These are phyloP conservation scores for Hypoxylon perforatum DNA, from an alignment of 495 filamentous ascomycete species.

Conservation along the genomic window DNA sequence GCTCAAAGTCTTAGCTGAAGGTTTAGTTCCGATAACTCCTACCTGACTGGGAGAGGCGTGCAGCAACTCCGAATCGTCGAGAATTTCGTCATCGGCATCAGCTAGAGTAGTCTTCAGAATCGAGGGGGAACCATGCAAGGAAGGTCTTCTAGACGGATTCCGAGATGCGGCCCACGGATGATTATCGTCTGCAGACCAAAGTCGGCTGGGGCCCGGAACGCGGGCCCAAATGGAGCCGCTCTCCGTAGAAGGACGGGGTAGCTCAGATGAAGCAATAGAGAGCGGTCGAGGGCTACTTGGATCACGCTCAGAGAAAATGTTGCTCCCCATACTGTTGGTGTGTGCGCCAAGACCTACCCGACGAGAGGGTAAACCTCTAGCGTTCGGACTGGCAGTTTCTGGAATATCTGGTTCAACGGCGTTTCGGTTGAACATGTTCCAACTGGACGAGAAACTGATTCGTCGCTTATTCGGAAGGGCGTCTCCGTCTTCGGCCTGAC, in stretches of 20 bases:
- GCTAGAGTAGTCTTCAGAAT: constrained; percentile 61
- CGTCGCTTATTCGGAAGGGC: constrained; percentile 54
- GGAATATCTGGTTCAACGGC: constrained; percentile 54
- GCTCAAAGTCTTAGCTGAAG: constrained; percentile 53
- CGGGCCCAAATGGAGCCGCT: constrained; percentile 66
- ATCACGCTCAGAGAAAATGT: constrained; percentile 73
- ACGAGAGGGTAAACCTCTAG: constrained; percentile 52
- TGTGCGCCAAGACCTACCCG: constrained; percentile 74
- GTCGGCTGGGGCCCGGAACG: constrained; percentile 47
- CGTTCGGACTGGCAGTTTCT: constrained; percentile 46
- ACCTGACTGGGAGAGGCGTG: constrained; percentile 57
- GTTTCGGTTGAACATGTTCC: constrained; percentile 69
- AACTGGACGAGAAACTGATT: constrained; percentile 61
- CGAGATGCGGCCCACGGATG: constrained; percentile 54
- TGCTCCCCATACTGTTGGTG: constrained; percentile 72
- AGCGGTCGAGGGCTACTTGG: constrained; percentile 78
- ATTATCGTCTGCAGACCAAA: constrained; percentile 56
- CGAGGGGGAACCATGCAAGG: constrained; percentile 61
- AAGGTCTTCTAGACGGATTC: constrained; percentile 59
- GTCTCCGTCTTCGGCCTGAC: constrained; percentile 61
- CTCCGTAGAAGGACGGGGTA: constrained; percentile 84
- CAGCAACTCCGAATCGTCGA: constrained; percentile 56
- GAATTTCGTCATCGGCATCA: constrained; percentile 61
- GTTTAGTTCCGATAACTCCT: constrained; percentile 61
- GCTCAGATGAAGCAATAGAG: constrained; percentile 82